These are phyloP conservation scores for Rhodotorula babjevae DNA, from an alignment of 768 basidiomycete species.

Conservation along the genomic window DNA sequence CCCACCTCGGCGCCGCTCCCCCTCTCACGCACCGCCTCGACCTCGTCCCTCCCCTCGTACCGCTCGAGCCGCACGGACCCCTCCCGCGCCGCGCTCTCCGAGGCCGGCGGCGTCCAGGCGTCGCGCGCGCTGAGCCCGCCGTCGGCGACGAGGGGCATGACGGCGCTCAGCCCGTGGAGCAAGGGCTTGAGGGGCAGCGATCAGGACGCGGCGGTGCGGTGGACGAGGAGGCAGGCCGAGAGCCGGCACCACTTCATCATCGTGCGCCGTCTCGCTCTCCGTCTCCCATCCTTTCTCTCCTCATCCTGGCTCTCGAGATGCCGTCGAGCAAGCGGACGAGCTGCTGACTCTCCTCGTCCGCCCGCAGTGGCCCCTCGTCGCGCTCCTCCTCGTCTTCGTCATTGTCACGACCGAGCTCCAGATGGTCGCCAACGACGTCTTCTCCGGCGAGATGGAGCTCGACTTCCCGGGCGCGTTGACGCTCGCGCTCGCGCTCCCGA, in stretches of 20 bases:
- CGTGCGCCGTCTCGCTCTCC: background rate
- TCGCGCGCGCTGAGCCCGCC: background rate
- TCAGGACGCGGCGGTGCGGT: conserved; percentile 9
- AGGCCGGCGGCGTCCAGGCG: background rate
- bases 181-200: conserved; percentile 14
- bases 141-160: conserved; percentile 20
- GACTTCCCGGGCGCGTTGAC: conserved; percentile 34
- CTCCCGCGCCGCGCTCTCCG: background rate
- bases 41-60: background rate
- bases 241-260: conserved; percentile 28
- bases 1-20: background rate
- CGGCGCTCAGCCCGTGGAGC: conserved; percentile 18
- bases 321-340: background rate
- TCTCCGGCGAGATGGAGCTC: conserved; percentile 8
- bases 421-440: conserved; percentile 32
- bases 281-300: no score
- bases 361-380: conserved; percentile 31
- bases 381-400: conserved; percentile 17
- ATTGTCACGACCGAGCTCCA: conserved; percentile 32
- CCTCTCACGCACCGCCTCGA: background rate
- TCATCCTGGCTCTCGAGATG: background rate
- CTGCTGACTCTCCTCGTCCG: no score
- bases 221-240: conserved; percentile 17
- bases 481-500: conserved; percentile 30
- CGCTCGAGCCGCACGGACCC: background rate